Base-by-base conservation (phyloP, 2,329 filamentous ascomycete species). In the Diaporthe sp. region DNA sequence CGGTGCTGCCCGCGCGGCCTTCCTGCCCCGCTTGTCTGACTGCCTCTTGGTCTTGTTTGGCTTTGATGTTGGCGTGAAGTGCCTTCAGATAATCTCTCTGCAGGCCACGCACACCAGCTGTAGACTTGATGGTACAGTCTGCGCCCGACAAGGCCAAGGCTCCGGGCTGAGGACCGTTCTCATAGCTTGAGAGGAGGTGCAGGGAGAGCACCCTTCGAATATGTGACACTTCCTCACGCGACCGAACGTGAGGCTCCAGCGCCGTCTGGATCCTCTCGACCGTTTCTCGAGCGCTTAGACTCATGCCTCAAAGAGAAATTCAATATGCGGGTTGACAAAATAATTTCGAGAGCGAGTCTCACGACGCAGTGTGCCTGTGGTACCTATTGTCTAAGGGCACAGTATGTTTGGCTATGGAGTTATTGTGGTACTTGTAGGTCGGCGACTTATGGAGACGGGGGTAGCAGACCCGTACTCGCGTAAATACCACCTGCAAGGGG, bases 41-140 rank as follows among this genome's bases (percentile, higher is more conserved):
- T 39, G 82, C 81, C 25, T 85, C 82, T 77, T 90, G 90, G 67
- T 89, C 86, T 51, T 84, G 83, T 28, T 85, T 86, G 1, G 90
- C 90, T 70, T 87, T 85, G 22, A 88, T 77, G 78, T 92, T 91
- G 25, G 85, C 86, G 74, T 85, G 84, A 8, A 92, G 80, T 2
- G 89, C 90, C 62, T 88, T 87, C 42, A 92, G 79, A 77, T 92
- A 93, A 46, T 90, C 87, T 78, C 84, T 86, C 68, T 90, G 88
- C 22, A 88, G 80, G 1, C 89, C 90, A 46, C 84, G 85, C 0
- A 87, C 79, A 31, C 86, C 84, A 4, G 84, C 77, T 28, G 84
- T 80, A 19, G 83, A 67, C 25, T 82, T 81, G 72, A 87, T 79
- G 74, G 83, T 79, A 67, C 81, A 80, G 49, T 84, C 80, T 37